Base-by-base conservation (phyloP, 352 stramenopile species). In the Phytophthora lateralis region DNA sequence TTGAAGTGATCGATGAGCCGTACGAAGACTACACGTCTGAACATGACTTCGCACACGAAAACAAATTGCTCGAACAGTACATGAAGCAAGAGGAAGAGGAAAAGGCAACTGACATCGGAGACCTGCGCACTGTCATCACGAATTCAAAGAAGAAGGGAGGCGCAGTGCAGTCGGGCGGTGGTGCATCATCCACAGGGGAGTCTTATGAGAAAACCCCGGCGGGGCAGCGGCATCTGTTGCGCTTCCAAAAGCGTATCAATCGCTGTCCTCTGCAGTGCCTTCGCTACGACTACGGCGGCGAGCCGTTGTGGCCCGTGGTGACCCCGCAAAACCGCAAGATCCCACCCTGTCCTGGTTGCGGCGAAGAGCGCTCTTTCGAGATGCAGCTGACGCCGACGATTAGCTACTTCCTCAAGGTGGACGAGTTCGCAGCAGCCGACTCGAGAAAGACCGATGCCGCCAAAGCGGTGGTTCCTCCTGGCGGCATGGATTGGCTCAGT, bases 381-480 rank as follows among this genome's bases (percentile, higher is more conserved):
- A 69, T 95, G 51, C 85, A 95, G 55, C 69, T 95, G 42, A 85
- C 80, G n/a, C 86, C 86, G 26, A 91, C 84, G 3, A 88, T 93
- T 49, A 90, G 89, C 55, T 95, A 95, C 49, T 92, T 95, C 39
- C 72, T 95, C 26, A 88, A 91, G 47, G 86, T 95, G 24, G 86
- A 95, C 59, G 64, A 90, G 46, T 85, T 76, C 29, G 78, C 78
- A 8, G 45, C 54, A 48, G 46, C 39, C 8, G 44, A 58, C 17
- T 15, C 39, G n/a, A 46, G 10, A 43, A 44, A 20, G 9, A 26
- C 38, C 2, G 52, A 60, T 15, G 4, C 27, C 48, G 35, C 48
- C 11, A 59, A 59, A 43, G 10, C 41, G 8, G 29, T 64, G 10
- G 45, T 48, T 7, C 44, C 58, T 44, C 39, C 60, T 34, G 68